Conservation (phyloP, 345 rosid species). For the Dimocarpus longan region DNA sequence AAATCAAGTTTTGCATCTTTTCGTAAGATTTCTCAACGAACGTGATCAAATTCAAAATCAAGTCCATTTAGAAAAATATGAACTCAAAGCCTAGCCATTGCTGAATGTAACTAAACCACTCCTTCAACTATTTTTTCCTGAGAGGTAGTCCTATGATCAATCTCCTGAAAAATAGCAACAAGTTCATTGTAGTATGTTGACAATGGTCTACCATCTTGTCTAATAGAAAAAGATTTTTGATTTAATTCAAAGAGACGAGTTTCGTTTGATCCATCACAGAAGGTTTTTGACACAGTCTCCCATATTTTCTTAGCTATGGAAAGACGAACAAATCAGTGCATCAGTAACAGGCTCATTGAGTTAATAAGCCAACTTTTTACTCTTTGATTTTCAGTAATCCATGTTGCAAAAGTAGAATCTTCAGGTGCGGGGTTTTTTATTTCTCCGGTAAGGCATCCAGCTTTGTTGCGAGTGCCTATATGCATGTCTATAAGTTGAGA, state of each 20-base stretch:
- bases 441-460: background rate
- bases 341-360: background rate
- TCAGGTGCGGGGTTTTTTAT: background rate
- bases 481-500: background rate
- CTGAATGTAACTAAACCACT: background rate
- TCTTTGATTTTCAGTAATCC: background rate
- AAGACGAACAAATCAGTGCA: background rate
- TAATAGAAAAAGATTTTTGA: background rate
- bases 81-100: slow-evolving; percentile 7
- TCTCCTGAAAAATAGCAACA: slow-evolving; percentile 1
- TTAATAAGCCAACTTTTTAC: slow-evolving; percentile 17
- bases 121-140: background rate
- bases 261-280: slow-evolving; percentile 13
- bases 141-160: background rate
- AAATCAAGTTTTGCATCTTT: slow-evolving; percentile 15
- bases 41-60: background rate
- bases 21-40: too few relatives aligned
- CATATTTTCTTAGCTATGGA: background rate
- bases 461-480: background rate
- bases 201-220: background rate
- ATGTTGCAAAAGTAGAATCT: background rate
- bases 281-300: background rate
- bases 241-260: too few relatives aligned
- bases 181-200: slow-evolving; percentile 4
- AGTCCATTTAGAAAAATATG: slow-evolving; percentile 15